phyloP scores from a whole-genome alignment of 768 basidiomycete genomes.

The Xanthoconium stramineum region DNA sequence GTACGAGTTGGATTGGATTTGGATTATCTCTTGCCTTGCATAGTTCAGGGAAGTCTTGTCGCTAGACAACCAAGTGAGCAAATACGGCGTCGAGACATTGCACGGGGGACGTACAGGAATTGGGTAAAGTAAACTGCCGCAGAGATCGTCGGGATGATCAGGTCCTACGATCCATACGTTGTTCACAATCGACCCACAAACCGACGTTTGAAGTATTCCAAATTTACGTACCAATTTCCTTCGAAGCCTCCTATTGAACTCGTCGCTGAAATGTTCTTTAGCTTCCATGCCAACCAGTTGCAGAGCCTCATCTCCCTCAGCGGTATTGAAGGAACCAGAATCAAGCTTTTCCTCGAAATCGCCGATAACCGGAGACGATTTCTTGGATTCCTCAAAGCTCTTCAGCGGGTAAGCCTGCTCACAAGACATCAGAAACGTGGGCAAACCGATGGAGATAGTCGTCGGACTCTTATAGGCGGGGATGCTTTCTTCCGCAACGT shows the following conservation, averaged over 20 bases:
- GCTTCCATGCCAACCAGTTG: constrained; percentile 55
- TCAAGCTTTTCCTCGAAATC: constrained; percentile 34
- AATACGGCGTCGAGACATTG: not conserved
- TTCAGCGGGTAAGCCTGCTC: constrained; percentile 6
- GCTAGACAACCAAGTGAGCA: constrained; percentile 30
- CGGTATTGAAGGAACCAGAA: constrained; percentile 32
- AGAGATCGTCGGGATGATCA: constrained; percentile 51
- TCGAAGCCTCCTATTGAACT: constrained; percentile 54
- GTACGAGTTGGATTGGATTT: not conserved
- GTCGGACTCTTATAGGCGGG: constrained; percentile 9
- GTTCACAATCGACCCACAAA: not conserved
- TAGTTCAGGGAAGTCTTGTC: constrained; percentile 72
- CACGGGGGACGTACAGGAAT: constrained; percentile 45
- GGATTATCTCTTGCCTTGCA: constrained; percentile 44
- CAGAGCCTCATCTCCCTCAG: constrained; percentile 58
- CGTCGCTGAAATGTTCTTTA: constrained; percentile 52
- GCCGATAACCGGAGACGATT: constrained; percentile 9
- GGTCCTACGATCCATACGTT: constrained; percentile 35
- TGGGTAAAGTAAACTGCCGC: constrained; percentile 70
- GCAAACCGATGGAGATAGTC: not conserved
- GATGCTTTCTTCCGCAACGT: constrained; percentile 4
- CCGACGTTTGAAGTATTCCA: not conserved
- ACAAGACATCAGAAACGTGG: constrained; percentile 18
- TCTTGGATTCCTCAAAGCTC: constrained; percentile 13
- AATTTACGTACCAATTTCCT: constrained; percentile 50